These are phyloP conservation scores for Amanita jacksonii DNA, from an alignment of 768 basidiomycete genomes.

Conservation along the genomic window DNA sequence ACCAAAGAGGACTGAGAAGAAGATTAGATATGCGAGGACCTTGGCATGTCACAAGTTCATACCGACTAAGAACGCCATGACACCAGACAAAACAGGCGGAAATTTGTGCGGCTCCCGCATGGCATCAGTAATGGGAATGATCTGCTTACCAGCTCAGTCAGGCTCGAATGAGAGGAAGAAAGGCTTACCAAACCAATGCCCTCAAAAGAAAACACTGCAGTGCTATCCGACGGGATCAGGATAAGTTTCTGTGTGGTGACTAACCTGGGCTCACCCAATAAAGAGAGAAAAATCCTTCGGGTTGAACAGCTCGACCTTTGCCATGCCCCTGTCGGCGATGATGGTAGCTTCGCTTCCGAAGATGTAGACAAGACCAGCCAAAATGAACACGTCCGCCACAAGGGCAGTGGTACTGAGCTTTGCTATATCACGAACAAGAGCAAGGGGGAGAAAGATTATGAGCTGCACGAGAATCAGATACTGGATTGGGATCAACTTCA, in stretches of 20 bases:
- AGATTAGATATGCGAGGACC: slow-evolving; percentile 4
- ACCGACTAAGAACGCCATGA: slow-evolving; percentile 83
- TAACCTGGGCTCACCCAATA: slow-evolving; percentile 57
- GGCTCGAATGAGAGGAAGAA: slow-evolving; percentile 2
- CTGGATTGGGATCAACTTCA: slow-evolving; percentile 52
- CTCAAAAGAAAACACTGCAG: slow-evolving; percentile 97
- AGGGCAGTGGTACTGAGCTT: slow-evolving; percentile 90
- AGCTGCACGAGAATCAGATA: slow-evolving; percentile 82
- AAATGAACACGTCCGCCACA: slow-evolving; percentile 90
- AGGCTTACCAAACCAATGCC: slow-evolving; percentile 79
- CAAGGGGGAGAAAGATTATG: slow-evolving; percentile 81
- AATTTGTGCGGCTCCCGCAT: slow-evolving; percentile 96
- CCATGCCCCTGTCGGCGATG: slow-evolving; percentile 59
- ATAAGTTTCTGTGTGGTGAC: background rate
- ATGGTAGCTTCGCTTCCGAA: slow-evolving; percentile 76
- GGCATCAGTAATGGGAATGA: slow-evolving; percentile 94
- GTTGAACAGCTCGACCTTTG: slow-evolving; percentile 83
- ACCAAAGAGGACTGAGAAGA: slow-evolving; percentile 62
- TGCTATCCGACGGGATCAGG: slow-evolving; percentile 34
- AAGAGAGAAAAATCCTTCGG: slow-evolving; percentile 81
- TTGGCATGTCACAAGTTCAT: slow-evolving; percentile 17
- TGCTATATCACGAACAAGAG: slow-evolving; percentile 86
- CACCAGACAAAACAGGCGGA: slow-evolving; percentile 77
- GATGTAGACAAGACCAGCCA: slow-evolving; percentile 80
- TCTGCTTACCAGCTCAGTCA: slow-evolving; percentile 23